A percentile compares a stretch with the other conserved stretches of the same genome.
These are phyloP conservation scores for Russula olivacea DNA, from an alignment of 768 basidiomycete genomes.

Conservation along the genomic window DNA sequence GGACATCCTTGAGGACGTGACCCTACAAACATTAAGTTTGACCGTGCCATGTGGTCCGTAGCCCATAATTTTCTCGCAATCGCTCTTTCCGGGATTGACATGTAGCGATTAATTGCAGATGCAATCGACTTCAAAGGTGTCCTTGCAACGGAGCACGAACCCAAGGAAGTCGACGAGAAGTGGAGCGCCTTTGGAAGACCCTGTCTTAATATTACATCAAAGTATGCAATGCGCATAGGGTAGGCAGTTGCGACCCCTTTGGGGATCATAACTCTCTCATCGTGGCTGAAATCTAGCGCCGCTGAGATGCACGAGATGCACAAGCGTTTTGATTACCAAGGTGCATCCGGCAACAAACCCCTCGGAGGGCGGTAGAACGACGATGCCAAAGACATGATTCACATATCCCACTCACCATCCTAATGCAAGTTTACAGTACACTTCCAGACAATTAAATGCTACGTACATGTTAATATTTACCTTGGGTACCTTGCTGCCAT, in stretches of 20 bases:
- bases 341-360: conserved; percentile 11
- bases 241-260: conserved; percentile 10
- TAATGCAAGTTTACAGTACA: conserved; percentile 5
- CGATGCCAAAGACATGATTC: neutral
- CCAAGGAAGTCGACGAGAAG: neutral
- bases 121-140: neutral
- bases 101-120: neutral
- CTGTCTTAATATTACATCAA: conserved; percentile 19
- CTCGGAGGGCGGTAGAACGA: neutral
- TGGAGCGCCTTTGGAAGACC: conserved; percentile 7
- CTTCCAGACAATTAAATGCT: neutral
- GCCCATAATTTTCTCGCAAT: neutral
- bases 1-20: conserved; percentile 34
- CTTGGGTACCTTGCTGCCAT: conserved; percentile 8
- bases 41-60: conserved; percentile 39
- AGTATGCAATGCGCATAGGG: conserved; percentile 13
- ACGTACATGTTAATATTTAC: neutral
- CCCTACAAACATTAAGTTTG: conserved; percentile 36
- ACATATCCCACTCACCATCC: neutral
- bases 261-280: conserved; percentile 8
- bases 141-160: conserved; percentile 3
- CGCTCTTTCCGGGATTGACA: neutral
- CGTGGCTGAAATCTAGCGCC: conserved; percentile 8
- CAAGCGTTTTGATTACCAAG: conserved; percentile 17
- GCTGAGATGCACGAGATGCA: conserved; percentile 11